A percentile compares a stretch with the other conserved stretches of the same genome.
These are phyloP conservation scores for Penicillium digitatum DNA, from an alignment of 2,329 filamentous ascomycete genomes.

Conservation along the genomic window DNA sequence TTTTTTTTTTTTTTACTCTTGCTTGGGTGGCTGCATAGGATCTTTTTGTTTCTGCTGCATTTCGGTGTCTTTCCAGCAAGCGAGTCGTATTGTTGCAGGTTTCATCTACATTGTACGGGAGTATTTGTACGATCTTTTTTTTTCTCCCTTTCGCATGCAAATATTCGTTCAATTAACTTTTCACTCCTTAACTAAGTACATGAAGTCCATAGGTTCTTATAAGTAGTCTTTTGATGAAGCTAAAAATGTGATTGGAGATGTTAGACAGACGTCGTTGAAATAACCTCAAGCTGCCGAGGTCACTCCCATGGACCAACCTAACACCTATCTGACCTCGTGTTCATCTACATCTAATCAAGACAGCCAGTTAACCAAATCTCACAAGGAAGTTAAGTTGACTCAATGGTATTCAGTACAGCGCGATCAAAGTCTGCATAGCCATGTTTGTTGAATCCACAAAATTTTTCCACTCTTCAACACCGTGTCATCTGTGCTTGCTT, in stretches of 20 bases:
- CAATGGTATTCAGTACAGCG: not conserved
- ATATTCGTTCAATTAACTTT: conserved; percentile 1
- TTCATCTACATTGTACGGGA: conserved; percentile 13
- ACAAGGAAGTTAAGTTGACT: not conserved
- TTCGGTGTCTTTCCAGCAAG: conserved; percentile 18
- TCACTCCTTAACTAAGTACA: not conserved
- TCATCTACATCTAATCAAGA: not conserved
- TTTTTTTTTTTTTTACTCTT: conserved; percentile 9
- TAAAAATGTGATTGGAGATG: not conserved
- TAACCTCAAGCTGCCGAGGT: not conserved
- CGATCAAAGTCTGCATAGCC: not conserved
- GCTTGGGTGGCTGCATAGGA: conserved; percentile 12
- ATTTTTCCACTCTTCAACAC: too few relatives aligned
- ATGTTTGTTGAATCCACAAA: not conserved
- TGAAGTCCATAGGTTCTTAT: not conserved
- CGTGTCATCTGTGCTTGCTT: not conserved
- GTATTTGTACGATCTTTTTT: not conserved
- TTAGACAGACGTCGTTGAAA: not conserved
- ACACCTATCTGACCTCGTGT: not conserved
- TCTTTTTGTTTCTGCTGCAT: conserved; percentile 12
- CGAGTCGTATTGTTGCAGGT: conserved; percentile 8
- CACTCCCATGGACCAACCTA: not conserved
- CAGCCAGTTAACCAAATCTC: not conserved
- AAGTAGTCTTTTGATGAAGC: not conserved
- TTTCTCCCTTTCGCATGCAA: not conserved